Percentiles rank a stretch among this genome's conserved stretches.
These are phyloP conservation scores for Gastrodia elata DNA, from an alignment of 106 monocot species.

Conservation along the genomic window DNA sequence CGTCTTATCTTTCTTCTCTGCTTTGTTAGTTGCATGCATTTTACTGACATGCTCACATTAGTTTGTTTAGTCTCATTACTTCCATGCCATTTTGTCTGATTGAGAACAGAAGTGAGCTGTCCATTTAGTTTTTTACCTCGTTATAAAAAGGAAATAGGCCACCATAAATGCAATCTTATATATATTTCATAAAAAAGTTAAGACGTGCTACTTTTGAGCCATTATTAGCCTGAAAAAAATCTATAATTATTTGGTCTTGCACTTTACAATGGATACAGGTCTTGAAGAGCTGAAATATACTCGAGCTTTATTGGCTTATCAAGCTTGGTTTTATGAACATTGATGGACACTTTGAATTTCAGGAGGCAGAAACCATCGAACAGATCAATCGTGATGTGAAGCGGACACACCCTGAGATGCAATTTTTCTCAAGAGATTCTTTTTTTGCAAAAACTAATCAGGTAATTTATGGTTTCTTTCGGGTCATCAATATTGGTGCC, in stretches of 20 bases:
- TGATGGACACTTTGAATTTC: slow-evolving; percentile 1
- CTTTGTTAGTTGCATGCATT: neutral
- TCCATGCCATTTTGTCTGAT: too few relatives aligned
- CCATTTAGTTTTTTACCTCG: neutral
- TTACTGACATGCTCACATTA: neutral
- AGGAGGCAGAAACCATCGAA: slow-evolving; percentile 87
- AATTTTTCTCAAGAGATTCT: slow-evolving; percentile 64
- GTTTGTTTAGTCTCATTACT: neutral
- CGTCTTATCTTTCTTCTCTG: neutral
- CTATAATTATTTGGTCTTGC: neutral
- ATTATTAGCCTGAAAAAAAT: neutral
- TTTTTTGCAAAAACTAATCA: slow-evolving; percentile 69
- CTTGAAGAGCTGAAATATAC: neutral
- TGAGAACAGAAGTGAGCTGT: neutral
- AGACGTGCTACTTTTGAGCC: neutral
- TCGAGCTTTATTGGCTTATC: neutral
- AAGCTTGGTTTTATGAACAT: neutral
- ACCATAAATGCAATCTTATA: neutral
- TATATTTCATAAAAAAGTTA: neutral
- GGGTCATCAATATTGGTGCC: neutral
- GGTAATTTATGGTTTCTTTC: slow-evolving; percentile 23
- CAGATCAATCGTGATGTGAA: slow-evolving; percentile 97
- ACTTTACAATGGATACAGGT: neutral
- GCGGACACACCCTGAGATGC: slow-evolving; percentile 92
- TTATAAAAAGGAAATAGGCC: neutral